Conservation (phyloP, 2,329 filamentous ascomycete genomes). For the Fusarium sp. region DNA sequence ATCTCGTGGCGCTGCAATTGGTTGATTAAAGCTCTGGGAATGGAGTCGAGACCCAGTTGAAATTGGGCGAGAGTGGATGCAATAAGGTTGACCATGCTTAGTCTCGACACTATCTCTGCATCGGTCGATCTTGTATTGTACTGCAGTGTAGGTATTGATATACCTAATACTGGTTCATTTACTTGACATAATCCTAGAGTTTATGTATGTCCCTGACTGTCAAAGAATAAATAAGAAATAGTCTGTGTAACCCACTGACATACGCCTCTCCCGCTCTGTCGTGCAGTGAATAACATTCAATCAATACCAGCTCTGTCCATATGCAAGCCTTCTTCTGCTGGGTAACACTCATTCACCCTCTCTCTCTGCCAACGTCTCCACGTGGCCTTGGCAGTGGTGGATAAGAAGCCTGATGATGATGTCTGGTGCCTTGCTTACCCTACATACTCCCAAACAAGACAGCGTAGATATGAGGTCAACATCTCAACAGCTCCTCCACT, state of each 20-base stretch:
- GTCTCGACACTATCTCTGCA: slow-evolving; percentile 36
- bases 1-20: slow-evolving; percentile 40
- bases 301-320: not conserved
- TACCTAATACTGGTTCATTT: not conserved
- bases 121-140: slow-evolving; percentile 31
- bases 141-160: not conserved
- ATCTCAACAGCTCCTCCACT: not conserved
- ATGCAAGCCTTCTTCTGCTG: slow-evolving; percentile 22
- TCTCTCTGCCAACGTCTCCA: slow-evolving; percentile 27
- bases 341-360: not conserved
- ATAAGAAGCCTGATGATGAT: slow-evolving; percentile 9
- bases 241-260: slow-evolving; percentile 5
- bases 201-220: slow-evolving; percentile 4
- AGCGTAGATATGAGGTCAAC: slow-evolving; percentile 1
- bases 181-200: not conserved
- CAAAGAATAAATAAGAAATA: not conserved
- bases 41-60: slow-evolving; percentile 35
- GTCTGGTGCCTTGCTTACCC: slow-evolving; percentile 9
- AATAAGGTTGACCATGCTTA: slow-evolving; percentile 24
- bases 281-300: slow-evolving; percentile 11
- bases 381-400: slow-evolving; percentile 47
- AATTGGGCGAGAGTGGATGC: slow-evolving; percentile 44
- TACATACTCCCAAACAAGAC: not conserved
- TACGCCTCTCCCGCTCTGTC: slow-evolving; percentile 38
- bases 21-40: slow-evolving; percentile 16